A percentile compares a stretch with the other conserved stretches of the same genome.
phyloP scores from a whole-genome alignment of 2,329 filamentous ascomycete genomes.

The Chaetomium strumarium region DNA sequence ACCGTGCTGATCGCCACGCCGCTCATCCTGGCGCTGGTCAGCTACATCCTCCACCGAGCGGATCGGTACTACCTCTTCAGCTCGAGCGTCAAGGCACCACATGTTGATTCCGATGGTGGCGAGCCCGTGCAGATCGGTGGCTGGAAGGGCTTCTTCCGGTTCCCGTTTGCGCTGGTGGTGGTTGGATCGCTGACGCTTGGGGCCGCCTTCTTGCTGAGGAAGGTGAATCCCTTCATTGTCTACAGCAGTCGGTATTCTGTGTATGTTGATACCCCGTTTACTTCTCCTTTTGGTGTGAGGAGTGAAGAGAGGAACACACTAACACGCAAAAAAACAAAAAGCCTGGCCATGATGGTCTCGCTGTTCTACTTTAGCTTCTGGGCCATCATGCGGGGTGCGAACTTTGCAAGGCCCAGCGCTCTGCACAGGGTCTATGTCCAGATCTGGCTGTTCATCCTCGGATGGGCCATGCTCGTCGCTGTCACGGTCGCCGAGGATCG shows the following conservation, averaged over 20 bases:
- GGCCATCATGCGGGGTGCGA: conserved; percentile 73
- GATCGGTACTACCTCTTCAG: conserved; percentile 90
- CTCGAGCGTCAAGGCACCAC: conserved; percentile 48
- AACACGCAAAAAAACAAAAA: conserved; percentile 30
- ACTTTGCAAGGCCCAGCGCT: conserved; percentile 76
- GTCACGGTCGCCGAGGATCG: conserved; percentile 73
- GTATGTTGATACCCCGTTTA: conserved; percentile 32
- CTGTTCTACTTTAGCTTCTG: conserved; percentile 77
- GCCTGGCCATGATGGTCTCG: conserved; percentile 78
- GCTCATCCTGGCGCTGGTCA: conserved; percentile 62
- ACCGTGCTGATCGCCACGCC: conserved; percentile 76
- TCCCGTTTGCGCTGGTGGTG: conserved; percentile 67
- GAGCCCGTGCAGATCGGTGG: conserved; percentile 64
- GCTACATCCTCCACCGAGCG: conserved; percentile 59
- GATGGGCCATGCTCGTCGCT: conserved; percentile 66
- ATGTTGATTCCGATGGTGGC: conserved; percentile 53
- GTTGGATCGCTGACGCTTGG: conserved; percentile 64
- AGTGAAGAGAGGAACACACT: not conserved
- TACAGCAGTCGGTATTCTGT: conserved; percentile 85
- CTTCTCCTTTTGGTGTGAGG: too few relatives aligned
- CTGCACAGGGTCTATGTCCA: conserved; percentile 75
- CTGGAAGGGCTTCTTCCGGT: conserved; percentile 77
- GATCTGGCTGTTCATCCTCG: conserved; percentile 75
- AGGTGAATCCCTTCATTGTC: conserved; percentile 84
- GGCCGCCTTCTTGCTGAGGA: conserved; percentile 67